phyloP scores from a whole-genome alignment of 345 rosid genomes.

The Lepidium africanum region DNA sequence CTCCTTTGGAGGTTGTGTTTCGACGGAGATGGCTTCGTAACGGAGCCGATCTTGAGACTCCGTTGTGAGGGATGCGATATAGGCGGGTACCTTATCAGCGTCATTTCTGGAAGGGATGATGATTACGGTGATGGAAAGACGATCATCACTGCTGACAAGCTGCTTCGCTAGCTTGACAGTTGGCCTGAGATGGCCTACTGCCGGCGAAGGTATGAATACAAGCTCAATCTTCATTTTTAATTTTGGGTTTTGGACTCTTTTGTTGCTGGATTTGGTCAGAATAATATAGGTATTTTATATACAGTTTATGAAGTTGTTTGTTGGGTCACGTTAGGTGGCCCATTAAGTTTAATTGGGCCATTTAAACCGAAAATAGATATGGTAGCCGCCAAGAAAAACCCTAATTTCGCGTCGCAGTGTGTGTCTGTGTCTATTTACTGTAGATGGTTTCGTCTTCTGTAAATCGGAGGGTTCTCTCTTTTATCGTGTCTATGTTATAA shows the following conservation, averaged over 20 bases:
- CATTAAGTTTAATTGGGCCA: neutral
- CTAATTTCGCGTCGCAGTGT: neutral
- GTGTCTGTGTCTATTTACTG: neutral
- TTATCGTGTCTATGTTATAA: neutral
- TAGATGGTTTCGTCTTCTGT: neutral
- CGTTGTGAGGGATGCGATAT: neutral
- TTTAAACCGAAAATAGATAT: neutral
- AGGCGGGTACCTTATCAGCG: constrained; percentile 6
- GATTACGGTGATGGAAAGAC: constrained; percentile 37
- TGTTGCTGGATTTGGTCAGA: neutral
- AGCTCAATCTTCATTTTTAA: constrained; percentile 28
- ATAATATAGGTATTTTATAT: neutral
- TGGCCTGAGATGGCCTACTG: constrained; percentile 38
- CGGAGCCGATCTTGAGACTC: constrained; percentile 14
- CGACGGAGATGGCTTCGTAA: constrained; percentile 21
- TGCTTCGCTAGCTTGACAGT: constrained; percentile 33
- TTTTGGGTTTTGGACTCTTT: neutral
- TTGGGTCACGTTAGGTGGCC: neutral
- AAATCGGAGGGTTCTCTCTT: neutral
- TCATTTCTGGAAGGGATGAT: constrained; percentile 12
- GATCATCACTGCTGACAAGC: constrained; percentile 23
- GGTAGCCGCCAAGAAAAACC: neutral
- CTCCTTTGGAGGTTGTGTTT: neutral
- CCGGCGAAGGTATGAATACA: constrained; percentile 44
- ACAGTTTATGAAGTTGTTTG: neutral